Conservation (phyloP, 2,329 filamentous ascomycete species). For the Colletotrichum orbiculare region DNA sequence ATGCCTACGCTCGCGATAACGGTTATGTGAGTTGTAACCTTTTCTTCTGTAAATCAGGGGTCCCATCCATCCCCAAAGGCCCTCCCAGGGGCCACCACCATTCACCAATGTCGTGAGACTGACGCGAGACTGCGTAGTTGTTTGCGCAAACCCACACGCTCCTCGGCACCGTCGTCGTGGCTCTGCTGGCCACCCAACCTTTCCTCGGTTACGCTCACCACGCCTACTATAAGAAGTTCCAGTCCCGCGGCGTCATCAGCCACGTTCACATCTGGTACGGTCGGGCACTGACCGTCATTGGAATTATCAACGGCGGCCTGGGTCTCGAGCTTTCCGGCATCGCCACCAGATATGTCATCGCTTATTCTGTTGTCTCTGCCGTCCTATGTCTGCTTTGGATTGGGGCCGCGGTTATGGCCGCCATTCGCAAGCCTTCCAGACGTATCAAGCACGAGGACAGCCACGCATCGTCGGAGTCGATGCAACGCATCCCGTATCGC, state of each 20-base stretch:
- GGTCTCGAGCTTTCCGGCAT: slow-evolving; percentile 64
- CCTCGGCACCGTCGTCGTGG: slow-evolving; percentile 66
- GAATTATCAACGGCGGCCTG: slow-evolving; percentile 72
- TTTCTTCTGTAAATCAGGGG: slow-evolving; percentile 7
- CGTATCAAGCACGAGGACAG: slow-evolving; percentile 33
- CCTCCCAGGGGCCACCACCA: neutral
- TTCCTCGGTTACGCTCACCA: slow-evolving; percentile 70
- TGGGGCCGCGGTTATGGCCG: slow-evolving; percentile 38
- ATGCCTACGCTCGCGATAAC: slow-evolving; percentile 56
- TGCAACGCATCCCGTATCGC: slow-evolving; percentile 33
- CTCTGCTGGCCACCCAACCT: slow-evolving; percentile 67
- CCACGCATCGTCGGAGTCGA: slow-evolving; percentile 28
- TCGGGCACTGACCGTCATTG: slow-evolving; percentile 66
- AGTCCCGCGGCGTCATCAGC: slow-evolving; percentile 61
- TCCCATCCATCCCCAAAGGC: neutral
- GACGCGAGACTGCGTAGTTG: slow-evolving; percentile 52
- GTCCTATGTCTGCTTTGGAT: slow-evolving; percentile 60
- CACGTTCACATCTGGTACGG: slow-evolving; percentile 73
- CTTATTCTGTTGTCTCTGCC: slow-evolving; percentile 66
- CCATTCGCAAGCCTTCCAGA: slow-evolving; percentile 17
- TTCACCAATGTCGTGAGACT: slow-evolving; percentile 14
- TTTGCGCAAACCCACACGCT: slow-evolving; percentile 64
- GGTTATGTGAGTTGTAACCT: slow-evolving; percentile 52
- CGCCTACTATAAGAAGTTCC: slow-evolving; percentile 58
- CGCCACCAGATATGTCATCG: slow-evolving; percentile 55